phyloP scores from a whole-genome alignment of 495 filamentous ascomycete genomes.

The Massariosphaeria phaeospora region DNA sequence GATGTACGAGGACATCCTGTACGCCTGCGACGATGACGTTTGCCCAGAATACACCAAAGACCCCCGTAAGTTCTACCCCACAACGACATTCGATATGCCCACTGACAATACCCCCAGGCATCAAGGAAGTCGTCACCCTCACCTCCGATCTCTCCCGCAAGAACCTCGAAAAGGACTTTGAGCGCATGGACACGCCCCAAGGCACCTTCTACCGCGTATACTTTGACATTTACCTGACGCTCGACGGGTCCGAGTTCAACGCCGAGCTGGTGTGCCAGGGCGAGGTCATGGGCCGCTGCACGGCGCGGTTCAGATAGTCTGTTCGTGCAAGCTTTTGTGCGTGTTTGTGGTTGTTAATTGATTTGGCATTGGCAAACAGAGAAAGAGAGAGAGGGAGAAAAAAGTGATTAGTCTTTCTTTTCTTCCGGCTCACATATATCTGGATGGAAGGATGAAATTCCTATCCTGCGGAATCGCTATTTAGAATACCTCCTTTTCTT shows the following conservation, averaged over 20 bases:
- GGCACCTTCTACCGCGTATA: slow-evolving; percentile 94
- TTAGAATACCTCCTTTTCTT: no score
- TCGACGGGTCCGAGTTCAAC: slow-evolving; percentile 96
- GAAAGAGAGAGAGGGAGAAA: no score
- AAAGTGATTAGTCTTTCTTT: no score
- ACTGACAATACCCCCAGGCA: slow-evolving; percentile 55
- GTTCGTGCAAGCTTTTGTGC: background rate
- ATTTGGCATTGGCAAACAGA: background rate
- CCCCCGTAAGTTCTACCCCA: slow-evolving; percentile 70
- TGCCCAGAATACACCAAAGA: slow-evolving; percentile 99
- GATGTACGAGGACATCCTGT: slow-evolving; percentile 98
- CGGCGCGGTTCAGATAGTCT: slow-evolving; percentile 66
- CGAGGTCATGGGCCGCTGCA: slow-evolving; percentile 96
- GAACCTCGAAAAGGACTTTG: slow-evolving; percentile 98
- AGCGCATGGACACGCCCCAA: slow-evolving; percentile 98
- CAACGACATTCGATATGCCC: background rate
- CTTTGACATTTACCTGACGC: slow-evolving; percentile 83
- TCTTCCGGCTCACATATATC: no score
- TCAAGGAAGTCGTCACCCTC: slow-evolving; percentile 98
- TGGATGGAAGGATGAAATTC: no score
- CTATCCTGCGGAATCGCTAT: no score
- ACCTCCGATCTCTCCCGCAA: slow-evolving; percentile 96
- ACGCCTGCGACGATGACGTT: slow-evolving; percentile 96
- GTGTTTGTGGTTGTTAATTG: background rate
- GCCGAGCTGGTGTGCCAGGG: slow-evolving; percentile 97